Conservation (phyloP, 148 eudicot genomes). For the Tetragonia tetragonoides region DNA sequence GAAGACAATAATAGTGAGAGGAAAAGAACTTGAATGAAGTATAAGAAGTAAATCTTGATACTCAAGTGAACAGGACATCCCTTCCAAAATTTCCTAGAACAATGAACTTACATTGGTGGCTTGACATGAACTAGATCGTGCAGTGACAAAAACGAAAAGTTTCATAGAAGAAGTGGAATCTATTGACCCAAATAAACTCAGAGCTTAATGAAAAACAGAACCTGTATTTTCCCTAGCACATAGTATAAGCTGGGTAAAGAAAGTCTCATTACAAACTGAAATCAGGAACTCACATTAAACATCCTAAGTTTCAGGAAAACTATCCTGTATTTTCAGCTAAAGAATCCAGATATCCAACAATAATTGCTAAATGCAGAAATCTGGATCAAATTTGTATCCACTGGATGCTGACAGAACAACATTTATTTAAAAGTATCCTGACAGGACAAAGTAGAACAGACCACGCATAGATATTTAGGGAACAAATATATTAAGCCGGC, state of each 20-base stretch:
- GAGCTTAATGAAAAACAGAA: not conserved
- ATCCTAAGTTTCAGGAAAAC: no score
- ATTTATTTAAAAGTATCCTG: no score
- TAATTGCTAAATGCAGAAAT: not conserved
- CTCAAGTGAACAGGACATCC: not conserved
- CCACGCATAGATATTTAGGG: no score
- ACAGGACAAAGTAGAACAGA: not conserved
- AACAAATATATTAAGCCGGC: not conserved
- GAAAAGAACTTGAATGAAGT: not conserved
- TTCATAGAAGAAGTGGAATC: not conserved
- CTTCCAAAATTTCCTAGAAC: not conserved
- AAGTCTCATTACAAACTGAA: not conserved
- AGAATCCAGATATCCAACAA: no score
- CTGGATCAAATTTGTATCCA: not conserved
- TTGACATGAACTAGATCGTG: not conserved
- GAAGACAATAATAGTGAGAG: slow-evolving; percentile 6
- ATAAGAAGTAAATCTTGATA: not conserved
- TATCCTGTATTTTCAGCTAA: not conserved
- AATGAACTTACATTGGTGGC: not conserved
- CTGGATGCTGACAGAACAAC: not conserved
- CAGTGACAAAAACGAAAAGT: not conserved
- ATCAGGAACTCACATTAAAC: not conserved
- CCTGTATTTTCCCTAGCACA: not conserved
- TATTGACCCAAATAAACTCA: not conserved
- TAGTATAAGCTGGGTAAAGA: not conserved